Evolutionary conservation across 306 rosid species (phyloP).

Genomic region (Vachellia collinsii): DNA sequence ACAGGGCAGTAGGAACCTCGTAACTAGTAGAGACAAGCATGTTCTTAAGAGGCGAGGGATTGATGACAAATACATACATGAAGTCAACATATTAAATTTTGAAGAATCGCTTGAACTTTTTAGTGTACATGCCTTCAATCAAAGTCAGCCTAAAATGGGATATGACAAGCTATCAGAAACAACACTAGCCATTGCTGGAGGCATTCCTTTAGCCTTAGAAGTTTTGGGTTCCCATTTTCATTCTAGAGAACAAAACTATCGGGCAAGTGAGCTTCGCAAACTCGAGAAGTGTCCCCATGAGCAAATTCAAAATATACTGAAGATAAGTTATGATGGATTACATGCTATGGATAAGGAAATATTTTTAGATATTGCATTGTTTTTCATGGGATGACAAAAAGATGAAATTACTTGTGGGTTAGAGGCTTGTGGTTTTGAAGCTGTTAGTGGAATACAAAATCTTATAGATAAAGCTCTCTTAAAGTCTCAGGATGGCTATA

Average conservation of each 20-base stretch:
- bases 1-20: slow-evolving; percentile 19
- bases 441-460: not conserved
- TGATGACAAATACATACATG: not conserved
- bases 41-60: not conserved
- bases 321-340: not conserved
- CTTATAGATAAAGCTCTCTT: not conserved
- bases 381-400: not conserved
- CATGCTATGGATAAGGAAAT: not conserved
- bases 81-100: too few species aligned
- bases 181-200: not conserved
- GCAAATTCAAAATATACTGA: not conserved
- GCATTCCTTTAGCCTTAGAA: not conserved
- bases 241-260: not conserved
- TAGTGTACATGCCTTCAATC: not conserved
- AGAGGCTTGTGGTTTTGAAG: not conserved
- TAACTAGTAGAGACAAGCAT: slow-evolving; percentile 30
- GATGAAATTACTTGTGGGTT: too few species aligned
- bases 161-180: not conserved
- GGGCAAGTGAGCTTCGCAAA: not conserved
- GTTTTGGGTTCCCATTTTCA: not conserved
- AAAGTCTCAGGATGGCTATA: too few species aligned
- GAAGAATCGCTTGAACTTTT: not conserved
- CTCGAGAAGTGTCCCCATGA: not conserved
- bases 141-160: not conserved
- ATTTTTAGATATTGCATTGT: not conserved